Base-by-base conservation (phyloP, 2,329 filamentous ascomycete genomes). In the Cordyceps cicadae region DNA sequence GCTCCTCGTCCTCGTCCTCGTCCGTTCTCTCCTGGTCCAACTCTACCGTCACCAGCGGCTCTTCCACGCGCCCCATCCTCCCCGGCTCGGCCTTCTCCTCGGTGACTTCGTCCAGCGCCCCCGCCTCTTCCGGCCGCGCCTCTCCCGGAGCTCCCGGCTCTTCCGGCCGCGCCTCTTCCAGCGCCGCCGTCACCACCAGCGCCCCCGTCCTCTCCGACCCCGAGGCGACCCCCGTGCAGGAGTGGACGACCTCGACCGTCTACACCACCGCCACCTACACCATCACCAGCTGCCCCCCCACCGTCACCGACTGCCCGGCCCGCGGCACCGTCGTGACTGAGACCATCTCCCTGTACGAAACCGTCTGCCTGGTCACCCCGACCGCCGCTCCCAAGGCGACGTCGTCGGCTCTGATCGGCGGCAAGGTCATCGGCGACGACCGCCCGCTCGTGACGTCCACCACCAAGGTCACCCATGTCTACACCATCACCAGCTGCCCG, bases 401-500 rank as follows among this genome's bases (percentile, higher is more conserved):
- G 14, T 11, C 43, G 5, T 3, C 32, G 14, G 37, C 46, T 4
- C 24, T 24, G 24, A 0, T 3, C 34, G n/a, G 21, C 24, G 21
- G 19, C 45, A 15, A 2, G 3, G 41, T 3, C n/a, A 11, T 17
- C 24, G 19, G 19, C n/a, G 7, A 41, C n/a, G 7, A 41, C 5
- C 37, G 5, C 8, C 68, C 68, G 65, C 70, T 66, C 37, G 53
- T 53, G 48, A 61, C 53, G 19, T 21, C 37, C 37, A 61, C 49
- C 9, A 53, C 46, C 48, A 57, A 39, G 39, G 26, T 61, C n/a
- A 61, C 53, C 26, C 52, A 57, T 19, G 48, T 49, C n/a, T 71
- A 68, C 66, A 72, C 71, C 51, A 65, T 74, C 60, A 70, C 69
- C 17, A 61, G 68, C 59, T 74, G 72, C 60, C 62, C 68, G 49